Evolutionary conservation across 1,139 yeast species (phyloP).

Genomic region (Candida albicans): DNA sequence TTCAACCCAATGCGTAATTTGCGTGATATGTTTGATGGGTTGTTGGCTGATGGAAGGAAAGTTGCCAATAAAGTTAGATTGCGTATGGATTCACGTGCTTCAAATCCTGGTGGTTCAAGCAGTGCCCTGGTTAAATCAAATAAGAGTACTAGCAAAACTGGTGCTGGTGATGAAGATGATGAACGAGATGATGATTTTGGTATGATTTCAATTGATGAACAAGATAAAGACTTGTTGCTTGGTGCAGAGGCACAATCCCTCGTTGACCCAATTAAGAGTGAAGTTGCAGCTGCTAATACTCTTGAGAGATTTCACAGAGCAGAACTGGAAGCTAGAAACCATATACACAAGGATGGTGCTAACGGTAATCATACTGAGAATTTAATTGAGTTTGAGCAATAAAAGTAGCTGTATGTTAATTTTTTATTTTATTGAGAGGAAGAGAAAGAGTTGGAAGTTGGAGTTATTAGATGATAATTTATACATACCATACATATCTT

Average conservation of each 20-base stretch:
- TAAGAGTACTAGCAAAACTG: constrained; percentile 15
- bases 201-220: constrained; percentile 46
- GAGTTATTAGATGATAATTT: too few species aligned
- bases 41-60: constrained; percentile 87
- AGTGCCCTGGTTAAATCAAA: constrained; percentile 29
- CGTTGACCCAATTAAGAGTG: constrained; percentile 20
- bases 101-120: constrained; percentile 24
- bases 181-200: constrained; percentile 50
- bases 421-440: neutral
- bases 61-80: constrained; percentile 87
- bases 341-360: constrained; percentile 8
- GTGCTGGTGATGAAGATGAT: constrained; percentile 40
- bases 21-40: constrained; percentile 86
- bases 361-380: constrained; percentile 15
- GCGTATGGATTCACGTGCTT: constrained; percentile 74
- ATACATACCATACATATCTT: too few species aligned
- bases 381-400: constrained; percentile 29
- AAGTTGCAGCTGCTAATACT: constrained; percentile 9
- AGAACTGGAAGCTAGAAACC: constrained; percentile 10
- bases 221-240: constrained; percentile 46
- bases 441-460: neutral
- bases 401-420: neutral
- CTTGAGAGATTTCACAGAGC: constrained; percentile 17
- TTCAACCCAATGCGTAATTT: constrained; percentile 57
- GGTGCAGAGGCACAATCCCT: constrained; percentile 48